Base-by-base conservation (phyloP, 768 basidiomycete genomes). In the Rhizopogon sp. region DNA sequence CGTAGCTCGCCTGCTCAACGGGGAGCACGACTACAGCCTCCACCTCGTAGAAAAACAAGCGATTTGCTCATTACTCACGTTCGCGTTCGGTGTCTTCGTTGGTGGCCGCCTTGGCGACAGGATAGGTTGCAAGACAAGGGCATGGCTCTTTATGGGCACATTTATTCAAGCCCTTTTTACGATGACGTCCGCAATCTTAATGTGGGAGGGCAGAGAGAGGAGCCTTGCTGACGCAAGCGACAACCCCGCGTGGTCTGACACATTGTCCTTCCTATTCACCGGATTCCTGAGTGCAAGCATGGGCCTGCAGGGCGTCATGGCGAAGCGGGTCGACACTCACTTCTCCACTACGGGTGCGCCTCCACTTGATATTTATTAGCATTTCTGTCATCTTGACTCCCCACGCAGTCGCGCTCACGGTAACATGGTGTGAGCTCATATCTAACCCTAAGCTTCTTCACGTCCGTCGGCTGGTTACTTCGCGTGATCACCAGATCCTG, bases 361-460 rank as follows among this genome's bases (percentile, higher is more conserved):
- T 29, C 10, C 39, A 59, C 46, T 31, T 7, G 2, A 39, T 43
- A 33, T 28, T 37, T 50, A 39, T 29, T 29, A 13, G 8, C 33
- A 31, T 46, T 43, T n/a, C 16, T 31, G 47, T 51, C 16, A 62
- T 55, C 5, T 39, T 35, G 6, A 29, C 35, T 49, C 50, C 33
- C 47, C 58, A 35, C 33, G 17, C 66, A 84, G 88, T 91, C 58
- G 89, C 93, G 43, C 76, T 93, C 11, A 94, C 92, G 13, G 89
- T 88, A n/a, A 80, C 92, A 55, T 94, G 90, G 90, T 90, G 90
- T 60, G 91, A 94, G 62, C 81, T 94, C 49, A 79, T 89, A 78
- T 84, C 85, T 52, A 89, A 92, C 67, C 90, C 91, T 0, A 70
- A 80, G 47, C 79, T 95, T 17, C 87, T 93, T 76, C 63, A 76